Base-by-base conservation (phyloP, 441 rosid genomes). In the Euphorbia neoarborescens region DNA sequence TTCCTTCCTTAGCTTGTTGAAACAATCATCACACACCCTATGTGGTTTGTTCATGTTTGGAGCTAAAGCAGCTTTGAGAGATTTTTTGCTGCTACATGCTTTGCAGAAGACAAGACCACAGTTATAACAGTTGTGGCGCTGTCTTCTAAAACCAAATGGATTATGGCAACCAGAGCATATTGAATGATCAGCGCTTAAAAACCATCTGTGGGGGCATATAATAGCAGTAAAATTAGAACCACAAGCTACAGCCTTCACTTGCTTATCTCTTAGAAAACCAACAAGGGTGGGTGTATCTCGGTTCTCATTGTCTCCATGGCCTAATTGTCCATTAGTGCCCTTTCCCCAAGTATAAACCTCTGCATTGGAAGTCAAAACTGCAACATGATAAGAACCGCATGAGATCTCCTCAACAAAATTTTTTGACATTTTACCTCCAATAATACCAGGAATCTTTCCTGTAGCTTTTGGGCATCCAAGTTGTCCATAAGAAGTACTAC, bases 311-410 rank as follows among this genome's bases (percentile, higher is more conserved):
- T 83, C 89, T 25, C 96, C 97, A 79, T 93, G 98, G 71, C 98
- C 97, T 74, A 93, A 61, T 72, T 86, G 91, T 24, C 98, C 98
- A 79, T 88, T 88, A 61, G 78, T 65, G 63, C 91, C 97, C 83
- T 86, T 89, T 57, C 98, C 97, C 98, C 97, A 89, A 3, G 96
- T 93, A 78, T 84, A 93, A 56, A 89, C 87, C 76, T 93, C 91
- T 37, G 79, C 66, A 76, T 82, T 85, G 35, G 94, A 86, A 75
- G 96, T 89, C 78, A 90, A 80, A 54, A 81, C 89, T 6, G 87
- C 96, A 78, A 90, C 89, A 73, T 90, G 98, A 79, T 86, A 76
- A 65, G 97, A 84, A 46, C 98, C 94, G 78, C 97, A 90, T 19
- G 96, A 76, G 76, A 92, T 88, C 79, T 92, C 87, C 78, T 90